phyloP scores from a whole-genome alignment of 1,139 yeast genomes.

The Saccharomyces hybrid region DNA sequence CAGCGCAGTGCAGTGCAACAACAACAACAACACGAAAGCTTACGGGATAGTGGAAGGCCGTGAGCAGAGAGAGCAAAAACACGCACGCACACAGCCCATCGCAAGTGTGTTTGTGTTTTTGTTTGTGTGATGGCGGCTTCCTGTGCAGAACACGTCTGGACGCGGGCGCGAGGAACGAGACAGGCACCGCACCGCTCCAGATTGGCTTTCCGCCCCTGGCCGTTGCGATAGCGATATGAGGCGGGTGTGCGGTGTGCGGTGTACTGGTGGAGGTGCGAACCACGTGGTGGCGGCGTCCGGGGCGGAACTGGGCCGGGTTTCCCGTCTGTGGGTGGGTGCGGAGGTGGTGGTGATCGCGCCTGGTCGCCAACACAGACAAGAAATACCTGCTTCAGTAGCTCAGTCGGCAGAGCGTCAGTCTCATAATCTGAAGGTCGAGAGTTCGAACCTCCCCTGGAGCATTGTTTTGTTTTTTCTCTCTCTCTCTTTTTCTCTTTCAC shows the following conservation, averaged over 20 bases:
- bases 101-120: neutral
- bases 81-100: no score
- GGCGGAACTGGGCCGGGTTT: no score
- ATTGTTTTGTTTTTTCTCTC: slow-evolving; percentile 21
- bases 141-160: neutral
- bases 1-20: neutral
- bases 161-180: neutral
- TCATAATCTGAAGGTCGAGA: slow-evolving; percentile 42
- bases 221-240: slow-evolving; percentile 1
- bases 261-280: no score
- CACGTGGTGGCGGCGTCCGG: no score
- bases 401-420: slow-evolving; percentile 41
- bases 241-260: neutral
- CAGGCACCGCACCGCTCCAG: neutral
- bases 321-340: no score
- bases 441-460: slow-evolving; percentile 54
- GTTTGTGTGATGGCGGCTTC: neutral
- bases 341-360: no score
- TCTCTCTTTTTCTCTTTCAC: no score
- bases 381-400: slow-evolving; percentile 34
- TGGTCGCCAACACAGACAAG: neutral
- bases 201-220: neutral
- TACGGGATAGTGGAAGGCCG: no score
- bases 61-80: no score
- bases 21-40: no score